Base-by-base conservation (phyloP, 805 yeast genomes). In the Pichia pseudocactophila region DNA sequence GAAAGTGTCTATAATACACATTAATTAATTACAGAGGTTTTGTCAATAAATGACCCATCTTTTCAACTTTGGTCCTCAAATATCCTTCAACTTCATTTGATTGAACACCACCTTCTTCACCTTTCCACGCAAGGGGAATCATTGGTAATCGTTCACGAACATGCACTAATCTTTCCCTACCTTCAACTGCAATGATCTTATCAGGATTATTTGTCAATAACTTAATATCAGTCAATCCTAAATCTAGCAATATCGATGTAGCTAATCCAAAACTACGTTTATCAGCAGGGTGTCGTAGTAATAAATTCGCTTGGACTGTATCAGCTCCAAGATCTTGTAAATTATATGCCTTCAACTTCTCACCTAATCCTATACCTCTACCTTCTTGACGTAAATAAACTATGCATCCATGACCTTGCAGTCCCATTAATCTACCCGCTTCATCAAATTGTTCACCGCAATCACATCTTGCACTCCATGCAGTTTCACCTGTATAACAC, bases 401-500 rank as follows among this genome's bases (percentile, higher is more conserved):
- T 39, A 92, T 88, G 53, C 95, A 89, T 18, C 99, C 99, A 50
- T 79, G 82, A 15, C 96, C 96, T 38, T 71, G 72, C 44, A 72
- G 67, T 7, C 95, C 95, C 90, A 92, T 92, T 34, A 87, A 62
- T 48, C 94, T 73, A 8, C 97, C 98, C 2, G 97, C 97, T 63
- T 94, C 96, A 62, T 92, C 97, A 55, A 92, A 85, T 66, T 92
- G 99, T 63, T 92, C 99, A 17, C 99, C 99, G 65, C 99, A 92
- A 63, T 92, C 99, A 63, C 99, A 92, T 42, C 99, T 74, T 1
- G 99, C 97, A 45, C 90, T 79, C 98, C 99, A 92, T 9, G 97
- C 97, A 1, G 97, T 92, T 59, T 92, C 99, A 3, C 99, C 99
- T 0, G 99, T 92, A 66, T 90, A 92, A 63, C 99, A 92, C 59